Evolutionary conservation across 2,329 filamentous ascomycete species (phyloP).

Genomic region (Drechslera avenae): DNA sequence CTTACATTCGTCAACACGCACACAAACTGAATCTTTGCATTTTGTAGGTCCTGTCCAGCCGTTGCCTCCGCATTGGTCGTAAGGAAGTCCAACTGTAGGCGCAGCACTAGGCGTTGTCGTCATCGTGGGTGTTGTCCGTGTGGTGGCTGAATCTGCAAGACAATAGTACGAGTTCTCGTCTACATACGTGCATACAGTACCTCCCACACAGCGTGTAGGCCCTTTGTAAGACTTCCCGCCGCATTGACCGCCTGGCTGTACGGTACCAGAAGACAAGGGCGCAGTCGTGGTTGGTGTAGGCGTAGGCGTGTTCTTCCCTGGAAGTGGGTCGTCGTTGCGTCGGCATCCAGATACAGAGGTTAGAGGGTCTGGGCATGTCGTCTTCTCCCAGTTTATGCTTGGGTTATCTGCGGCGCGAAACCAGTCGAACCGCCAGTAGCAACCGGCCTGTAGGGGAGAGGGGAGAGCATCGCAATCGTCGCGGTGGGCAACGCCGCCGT

Average conservation of each 20-base stretch:
- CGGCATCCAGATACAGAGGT: slow-evolving; percentile 53
- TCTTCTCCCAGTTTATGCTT: slow-evolving; percentile 56
- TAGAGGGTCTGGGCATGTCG: slow-evolving; percentile 60
- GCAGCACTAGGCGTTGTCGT: slow-evolving; percentile 3
- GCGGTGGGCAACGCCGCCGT: slow-evolving; percentile 61
- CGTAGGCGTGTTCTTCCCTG: slow-evolving; percentile 20
- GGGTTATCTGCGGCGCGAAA: slow-evolving; percentile 64
- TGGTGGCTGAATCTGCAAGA: slow-evolving; percentile 20
- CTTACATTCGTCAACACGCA: slow-evolving; percentile 17
- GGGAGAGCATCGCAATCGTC: slow-evolving; percentile 61
- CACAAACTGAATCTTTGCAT: slow-evolving; percentile 21
- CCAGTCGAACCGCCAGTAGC: slow-evolving; percentile 69
- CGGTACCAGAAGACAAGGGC: slow-evolving; percentile 21
- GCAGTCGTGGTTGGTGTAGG: slow-evolving; percentile 20
- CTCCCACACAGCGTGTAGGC: slow-evolving; percentile 19
- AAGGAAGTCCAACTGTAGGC: slow-evolving; percentile 17
- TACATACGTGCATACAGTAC: slow-evolving; percentile 18
- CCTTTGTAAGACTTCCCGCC: slow-evolving; percentile 17
- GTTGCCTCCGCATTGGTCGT: slow-evolving; percentile 6
- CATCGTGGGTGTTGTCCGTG: slow-evolving; percentile 15
- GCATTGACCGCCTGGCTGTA: slow-evolving; percentile 23
- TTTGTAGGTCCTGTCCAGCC: slow-evolving; percentile 20
- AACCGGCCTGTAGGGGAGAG: slow-evolving; percentile 60
- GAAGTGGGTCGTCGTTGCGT: slow-evolving; percentile 26
- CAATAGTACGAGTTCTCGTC: slow-evolving; percentile 25